phyloP scores from a whole-genome alignment of 192 early-diverging fungal genomes.

The Umbelopsis vinacea region DNA sequence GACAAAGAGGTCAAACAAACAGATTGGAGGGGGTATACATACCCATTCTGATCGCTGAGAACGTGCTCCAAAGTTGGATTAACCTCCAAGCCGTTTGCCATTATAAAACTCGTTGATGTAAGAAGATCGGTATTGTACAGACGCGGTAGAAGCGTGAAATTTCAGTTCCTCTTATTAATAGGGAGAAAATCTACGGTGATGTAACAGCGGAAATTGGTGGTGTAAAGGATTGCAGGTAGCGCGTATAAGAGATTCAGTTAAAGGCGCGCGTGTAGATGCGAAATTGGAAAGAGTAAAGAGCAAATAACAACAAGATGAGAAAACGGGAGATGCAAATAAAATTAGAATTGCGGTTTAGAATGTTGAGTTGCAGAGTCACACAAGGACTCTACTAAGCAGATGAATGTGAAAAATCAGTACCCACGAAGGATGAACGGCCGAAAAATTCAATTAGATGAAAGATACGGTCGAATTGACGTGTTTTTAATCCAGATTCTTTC shows the following conservation, averaged over 20 bases:
- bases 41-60: conserved; percentile 23
- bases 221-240: not conserved
- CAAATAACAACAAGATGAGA: conserved; percentile 14
- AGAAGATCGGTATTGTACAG: conserved; percentile 17
- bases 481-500: conserved; percentile 18
- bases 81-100: conserved; percentile 21
- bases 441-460: not conserved
- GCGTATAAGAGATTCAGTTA: conserved; percentile 5
- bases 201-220: not conserved
- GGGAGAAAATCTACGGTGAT: not conserved
- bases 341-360: conserved; percentile 27
- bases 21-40: conserved; percentile 17
- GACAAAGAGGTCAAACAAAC: not conserved
- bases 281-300: not conserved
- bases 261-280: conserved; percentile 11
- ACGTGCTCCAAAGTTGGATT: conserved; percentile 14
- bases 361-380: conserved; percentile 23
- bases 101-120: conserved; percentile 9
- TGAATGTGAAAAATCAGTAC: conserved; percentile 10
- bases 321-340: conserved; percentile 19
- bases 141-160: conserved; percentile 9
- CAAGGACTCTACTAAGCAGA: not conserved
- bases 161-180: conserved; percentile 22
- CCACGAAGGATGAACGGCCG: conserved; percentile 12
- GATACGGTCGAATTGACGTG: conserved; percentile 20